Conservation (phyloP, 2,329 filamentous ascomycete species). For the Monosporascus sp. region DNA sequence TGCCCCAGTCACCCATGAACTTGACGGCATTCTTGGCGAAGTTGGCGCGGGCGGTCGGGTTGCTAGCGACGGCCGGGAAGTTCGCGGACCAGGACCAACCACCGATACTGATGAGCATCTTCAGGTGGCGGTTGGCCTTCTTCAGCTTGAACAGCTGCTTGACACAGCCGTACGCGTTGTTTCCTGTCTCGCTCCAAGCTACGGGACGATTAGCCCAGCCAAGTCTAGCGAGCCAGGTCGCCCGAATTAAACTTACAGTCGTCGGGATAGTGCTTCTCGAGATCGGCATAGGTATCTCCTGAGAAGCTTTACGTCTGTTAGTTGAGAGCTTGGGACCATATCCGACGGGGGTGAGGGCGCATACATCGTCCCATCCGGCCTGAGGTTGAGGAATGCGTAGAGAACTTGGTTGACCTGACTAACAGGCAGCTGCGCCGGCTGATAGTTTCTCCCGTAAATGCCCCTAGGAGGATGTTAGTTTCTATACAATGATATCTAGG, state of each 20-base stretch:
- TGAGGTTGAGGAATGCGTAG: conserved; percentile 76
- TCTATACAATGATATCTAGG: neutral
- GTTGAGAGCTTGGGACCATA: neutral
- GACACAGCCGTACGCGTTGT: conserved; percentile 73
- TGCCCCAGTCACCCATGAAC: conserved; percentile 68
- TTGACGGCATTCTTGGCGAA: conserved; percentile 68
- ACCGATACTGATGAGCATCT: conserved; percentile 74
- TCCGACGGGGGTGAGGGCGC: conserved; percentile 12
- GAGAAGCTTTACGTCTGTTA: conserved; percentile 41
- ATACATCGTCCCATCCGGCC: conserved; percentile 65
- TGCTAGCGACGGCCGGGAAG: conserved; percentile 64
- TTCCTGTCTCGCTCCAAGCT: conserved; percentile 58
- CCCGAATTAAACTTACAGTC: conserved; percentile 46
- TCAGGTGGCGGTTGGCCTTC: conserved; percentile 70
- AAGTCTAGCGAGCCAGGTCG: neutral
- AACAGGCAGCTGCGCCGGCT: conserved; percentile 64
- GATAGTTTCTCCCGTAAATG: conserved; percentile 69
- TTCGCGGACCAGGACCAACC: conserved; percentile 81
- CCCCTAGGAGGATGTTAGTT: conserved; percentile 39
- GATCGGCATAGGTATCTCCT: conserved; percentile 64
- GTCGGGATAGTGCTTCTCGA: conserved; percentile 64
- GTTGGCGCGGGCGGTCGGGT: conserved; percentile 50
- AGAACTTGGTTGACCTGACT: conserved; percentile 71
- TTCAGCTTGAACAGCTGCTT: conserved; percentile 79
- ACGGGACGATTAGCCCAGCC: conserved; percentile 7